Percentiles rank a stretch among this genome's conserved stretches.
Conservation (phyloP, 176 grass and related monocot genomes). For the Hsuehochloa calcarea region DNA sequence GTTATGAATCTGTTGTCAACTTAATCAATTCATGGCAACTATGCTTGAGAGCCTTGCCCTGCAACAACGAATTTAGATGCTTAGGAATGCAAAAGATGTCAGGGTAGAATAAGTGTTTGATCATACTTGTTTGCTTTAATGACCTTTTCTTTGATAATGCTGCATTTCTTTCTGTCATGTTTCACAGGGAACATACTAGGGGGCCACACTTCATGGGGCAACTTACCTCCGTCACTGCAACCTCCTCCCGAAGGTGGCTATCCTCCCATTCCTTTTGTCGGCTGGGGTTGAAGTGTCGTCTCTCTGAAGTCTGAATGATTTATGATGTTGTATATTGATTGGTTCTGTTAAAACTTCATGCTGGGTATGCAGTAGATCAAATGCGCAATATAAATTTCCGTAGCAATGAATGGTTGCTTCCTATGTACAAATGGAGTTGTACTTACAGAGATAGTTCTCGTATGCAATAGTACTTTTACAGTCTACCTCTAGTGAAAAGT, state of each 20-base stretch:
- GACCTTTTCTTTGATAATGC: neutral
- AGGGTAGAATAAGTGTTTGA: neutral
- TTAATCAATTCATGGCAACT: slow-evolving; percentile 14
- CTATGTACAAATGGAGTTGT: neutral
- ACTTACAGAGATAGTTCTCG: neutral
- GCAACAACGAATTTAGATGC: neutral
- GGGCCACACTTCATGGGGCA: slow-evolving; percentile 52
- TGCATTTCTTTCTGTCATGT: slow-evolving; percentile 1
- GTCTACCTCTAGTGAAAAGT: neutral
- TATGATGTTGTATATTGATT: neutral
- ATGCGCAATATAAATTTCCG: neutral
- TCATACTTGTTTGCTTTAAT: neutral
- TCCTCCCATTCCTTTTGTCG: slow-evolving; percentile 54
- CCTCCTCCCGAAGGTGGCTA: slow-evolving; percentile 75
- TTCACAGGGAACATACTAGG: slow-evolving; percentile 48
- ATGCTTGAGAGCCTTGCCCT: neutral
- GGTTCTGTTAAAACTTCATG: neutral
- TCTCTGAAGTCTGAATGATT: neutral
- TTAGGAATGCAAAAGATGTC: neutral
- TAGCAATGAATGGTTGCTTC: neutral
- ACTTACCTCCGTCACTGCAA: slow-evolving; percentile 77
- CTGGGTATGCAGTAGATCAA: neutral
- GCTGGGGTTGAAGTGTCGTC: slow-evolving; percentile 55
- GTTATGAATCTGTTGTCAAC: neutral
- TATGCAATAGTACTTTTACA: neutral